These are phyloP conservation scores for Fomitopsis pulvina DNA, from an alignment of 768 basidiomycete species.

Conservation along the genomic window DNA sequence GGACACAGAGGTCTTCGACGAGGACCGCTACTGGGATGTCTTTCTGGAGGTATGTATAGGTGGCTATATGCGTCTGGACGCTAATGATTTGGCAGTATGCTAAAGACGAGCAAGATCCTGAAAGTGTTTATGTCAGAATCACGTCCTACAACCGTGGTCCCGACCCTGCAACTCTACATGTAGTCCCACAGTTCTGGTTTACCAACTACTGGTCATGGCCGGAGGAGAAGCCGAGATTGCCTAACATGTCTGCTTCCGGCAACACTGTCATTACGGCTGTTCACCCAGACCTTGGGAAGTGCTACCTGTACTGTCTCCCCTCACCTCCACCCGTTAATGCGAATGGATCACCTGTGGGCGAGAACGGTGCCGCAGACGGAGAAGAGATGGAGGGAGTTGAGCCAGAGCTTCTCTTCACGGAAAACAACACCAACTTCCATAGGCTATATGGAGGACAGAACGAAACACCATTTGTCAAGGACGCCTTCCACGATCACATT, in stretches of 20 bases:
- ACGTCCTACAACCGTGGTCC: constrained; percentile 96
- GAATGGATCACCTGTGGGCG: constrained; percentile 42
- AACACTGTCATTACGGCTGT: constrained; percentile 62
- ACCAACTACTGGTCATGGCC: constrained; percentile 99
- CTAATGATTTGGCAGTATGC: constrained; percentile 61
- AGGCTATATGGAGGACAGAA: constrained; percentile 89
- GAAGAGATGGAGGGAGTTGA: constrained; percentile 52
- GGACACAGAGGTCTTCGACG: constrained; percentile 88
- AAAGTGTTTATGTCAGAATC: constrained; percentile 87
- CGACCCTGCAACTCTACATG: constrained; percentile 87
- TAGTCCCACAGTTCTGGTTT: constrained; percentile 96
- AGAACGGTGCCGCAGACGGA: constrained; percentile 46
- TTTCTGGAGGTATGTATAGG: constrained; percentile 78
- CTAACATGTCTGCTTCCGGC: constrained; percentile 47
- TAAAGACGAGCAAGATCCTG: constrained; percentile 89
- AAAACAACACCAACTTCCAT: constrained; percentile 94
- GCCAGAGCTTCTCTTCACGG: constrained; percentile 89
- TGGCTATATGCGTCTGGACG: neutral
- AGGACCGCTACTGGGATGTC: constrained; percentile 96
- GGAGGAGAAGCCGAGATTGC: constrained; percentile 56
- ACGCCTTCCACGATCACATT: constrained; percentile 98
- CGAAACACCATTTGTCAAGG: constrained; percentile 79
- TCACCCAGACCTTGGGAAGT: constrained; percentile 71
- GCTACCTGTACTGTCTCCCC: constrained; percentile 82
- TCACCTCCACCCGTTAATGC: constrained; percentile 87